phyloP scores from a whole-genome alignment of 2,329 filamentous ascomycete species.

The Penicillium sp. region DNA sequence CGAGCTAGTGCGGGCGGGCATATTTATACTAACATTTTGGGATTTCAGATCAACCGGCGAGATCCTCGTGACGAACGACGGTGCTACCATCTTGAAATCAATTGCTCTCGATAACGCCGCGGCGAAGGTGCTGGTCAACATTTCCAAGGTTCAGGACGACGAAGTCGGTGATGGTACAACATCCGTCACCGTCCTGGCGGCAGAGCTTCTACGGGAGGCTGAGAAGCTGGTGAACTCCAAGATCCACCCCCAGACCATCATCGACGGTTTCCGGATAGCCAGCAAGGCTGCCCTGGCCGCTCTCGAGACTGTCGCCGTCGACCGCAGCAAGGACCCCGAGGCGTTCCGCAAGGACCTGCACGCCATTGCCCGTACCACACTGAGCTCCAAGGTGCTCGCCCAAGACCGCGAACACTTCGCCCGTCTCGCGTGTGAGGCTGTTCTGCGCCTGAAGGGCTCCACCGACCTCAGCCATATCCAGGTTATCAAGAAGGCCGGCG shows the following conservation, averaged over 20 bases:
- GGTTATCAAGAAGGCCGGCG: constrained; percentile 98
- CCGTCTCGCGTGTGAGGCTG: constrained; percentile 85
- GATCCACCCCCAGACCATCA: constrained; percentile 99
- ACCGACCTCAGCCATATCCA: constrained; percentile 97
- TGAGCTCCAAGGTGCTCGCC: constrained; percentile 94
- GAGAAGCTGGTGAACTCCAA: constrained; percentile 98
- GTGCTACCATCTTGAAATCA: constrained; percentile 95
- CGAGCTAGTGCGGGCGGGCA: constrained; percentile 18
- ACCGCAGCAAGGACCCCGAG: constrained; percentile 82
- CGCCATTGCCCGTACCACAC: constrained; percentile 89
- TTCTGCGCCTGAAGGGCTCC: constrained; percentile 85
- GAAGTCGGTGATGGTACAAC: constrained; percentile 98
- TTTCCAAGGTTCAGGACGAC: constrained; percentile 98
- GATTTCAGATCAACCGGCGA: constrained; percentile 79
- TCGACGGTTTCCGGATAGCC: constrained; percentile 98
- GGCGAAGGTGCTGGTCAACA: constrained; percentile 97
- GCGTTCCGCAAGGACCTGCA: constrained; percentile 88
- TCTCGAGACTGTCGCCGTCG: constrained; percentile 80
- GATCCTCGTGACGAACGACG: constrained; percentile 98
- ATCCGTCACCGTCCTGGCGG: constrained; percentile 93
- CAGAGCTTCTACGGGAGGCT: constrained; percentile 91
- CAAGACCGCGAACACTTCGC: constrained; percentile 95
- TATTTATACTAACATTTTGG: constrained; percentile 20
- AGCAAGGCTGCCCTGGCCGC: constrained; percentile 84
- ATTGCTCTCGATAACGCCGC: constrained; percentile 98